Base-by-base conservation (phyloP, 2,329 filamentous ascomycete genomes). In the Madurella fahalii region DNA sequence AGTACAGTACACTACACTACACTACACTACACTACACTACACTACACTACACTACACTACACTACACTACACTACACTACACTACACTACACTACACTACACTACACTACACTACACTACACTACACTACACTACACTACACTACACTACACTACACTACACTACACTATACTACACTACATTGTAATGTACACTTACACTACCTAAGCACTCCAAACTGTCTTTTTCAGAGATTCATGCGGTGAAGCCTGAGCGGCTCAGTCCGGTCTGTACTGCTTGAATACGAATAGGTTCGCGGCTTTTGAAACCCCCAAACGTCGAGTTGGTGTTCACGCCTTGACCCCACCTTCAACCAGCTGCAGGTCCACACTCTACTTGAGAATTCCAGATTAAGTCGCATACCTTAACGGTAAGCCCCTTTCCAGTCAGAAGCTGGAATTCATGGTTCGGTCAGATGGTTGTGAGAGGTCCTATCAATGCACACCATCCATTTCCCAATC, bases 231-330 rank as follows among this genome's bases (percentile, higher is more conserved):
- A 42, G n/a, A 39, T 42, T 15, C 32, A 59, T 55, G 57, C 50
- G 49, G 54, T 59, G 54, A 59, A 57, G 54, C 57, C 57, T 34
- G 51, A 55, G 25, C 25, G 25, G 16, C 50, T 41, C 11, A 9
- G 1, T 13, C 12, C 12, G 32, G 18, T 40, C 25, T 25, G 25
- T 7, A 46, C 52, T 58, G 50, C 50, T 46, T 49, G 52, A 51
- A 51, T 53, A 51, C 47, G 42, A 42, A 37, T 17, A 15, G n/a
- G 17, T 42, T 31, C 40, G 34, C 20, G 30, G 43, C 40, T 43
- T 57, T 45, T 57, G 58, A 60, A 56, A 60, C 58, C 58, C 58
- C 58, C 58, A 60, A 60, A 20, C 16, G 49, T n/a, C 40, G 25
- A 18, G 50, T 37, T 51, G 18, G 18, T 30, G 41, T 12, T 20